Evolutionary conservation across 148 eudicot species (phyloP), one percentile per base, ranked within the genome.

Genomic region (Silene latifolia): DNA sequence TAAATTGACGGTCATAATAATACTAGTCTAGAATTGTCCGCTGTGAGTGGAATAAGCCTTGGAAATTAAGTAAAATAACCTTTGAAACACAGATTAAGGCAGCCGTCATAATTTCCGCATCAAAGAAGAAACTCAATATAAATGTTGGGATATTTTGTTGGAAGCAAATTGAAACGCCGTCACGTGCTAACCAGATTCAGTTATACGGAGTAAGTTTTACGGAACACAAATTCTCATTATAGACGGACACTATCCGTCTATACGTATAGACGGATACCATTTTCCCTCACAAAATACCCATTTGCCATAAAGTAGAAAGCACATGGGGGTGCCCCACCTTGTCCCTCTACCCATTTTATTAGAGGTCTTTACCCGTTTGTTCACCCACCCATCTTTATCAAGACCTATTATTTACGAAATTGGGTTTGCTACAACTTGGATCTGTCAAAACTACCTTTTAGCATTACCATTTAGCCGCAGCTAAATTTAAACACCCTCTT

Each of bases 151-250:
- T 51, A 51, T 12, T 51, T 51, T 51, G 56, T 4, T 51, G 56
- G 4, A 48, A 39, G 54, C 71, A 67, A 67, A 42, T 42, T 42
- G 71, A 67, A 35, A 23, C 17, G 6, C 2, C 4, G 25, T 67
- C 71, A 67, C 71, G 51, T 67, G 71, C 15, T 67, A 44, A 20
- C 56, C 29, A 67, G 71, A 67, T 19, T 67, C 18, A 44, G 71
- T 67, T 67, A 39, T 18, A n/a, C n/a, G n/a, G n/a, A n/a, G n/a
- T n/a, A 12, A 19, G 54, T 35, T 17, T 67, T 18, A 12, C 7
- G 53, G 13, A 42, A n/a, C n/a, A n/a, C n/a, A n/a, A n/a, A n/a
- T n/a, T n/a, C n/a, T n/a, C n/a, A n/a, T n/a, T n/a, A n/a, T n/a
- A n/a, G n/a, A n/a, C n/a, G n/a, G n/a, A n/a, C n/a, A n/a, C n/a